Percentiles rank a stretch among this genome's conserved stretches.
phyloP scores from a whole-genome alignment of 108 stramenopile species.

The Halocafeteria seosinensis region DNA sequence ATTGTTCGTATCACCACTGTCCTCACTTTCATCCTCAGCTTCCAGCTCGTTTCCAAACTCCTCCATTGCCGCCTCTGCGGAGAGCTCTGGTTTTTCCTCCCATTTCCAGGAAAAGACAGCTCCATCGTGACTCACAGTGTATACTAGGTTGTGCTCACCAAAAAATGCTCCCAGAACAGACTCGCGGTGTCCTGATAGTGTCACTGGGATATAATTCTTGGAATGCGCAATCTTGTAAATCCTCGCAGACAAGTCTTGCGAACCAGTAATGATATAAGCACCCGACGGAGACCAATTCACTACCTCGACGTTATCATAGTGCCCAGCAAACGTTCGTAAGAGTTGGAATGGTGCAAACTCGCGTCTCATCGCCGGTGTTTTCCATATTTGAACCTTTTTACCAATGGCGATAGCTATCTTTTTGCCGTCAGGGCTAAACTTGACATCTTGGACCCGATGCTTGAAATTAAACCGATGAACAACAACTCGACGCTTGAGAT shows the following conservation, averaged over 20 bases:
- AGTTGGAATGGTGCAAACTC: conserved; percentile 79
- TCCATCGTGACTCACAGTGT: conserved; percentile 67
- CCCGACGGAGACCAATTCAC: conserved; percentile 74
- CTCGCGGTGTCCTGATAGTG: conserved; percentile 60
- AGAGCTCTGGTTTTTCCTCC: no score
- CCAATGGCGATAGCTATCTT: conserved; percentile 73
- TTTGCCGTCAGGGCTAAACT: conserved; percentile 63
- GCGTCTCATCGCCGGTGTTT: conserved; percentile 52
- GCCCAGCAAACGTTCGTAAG: conserved; percentile 69
- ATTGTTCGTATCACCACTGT: background rate
- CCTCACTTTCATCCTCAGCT: background rate
- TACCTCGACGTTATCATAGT: conserved; percentile 54
- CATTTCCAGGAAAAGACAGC: conserved; percentile 71
- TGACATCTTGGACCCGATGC: conserved; percentile 49
- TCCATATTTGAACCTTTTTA: conserved; percentile 80
- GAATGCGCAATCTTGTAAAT: conserved; percentile 69
- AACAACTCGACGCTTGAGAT: conserved; percentile 53
- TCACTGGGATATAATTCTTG: conserved; percentile 50
- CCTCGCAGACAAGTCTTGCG: conserved; percentile 59
- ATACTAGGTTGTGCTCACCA: conserved; percentile 21
- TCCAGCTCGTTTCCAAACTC: background rate
- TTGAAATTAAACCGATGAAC: conserved; percentile 81
- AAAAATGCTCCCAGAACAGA: conserved; percentile 55
- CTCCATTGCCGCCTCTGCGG: background rate
- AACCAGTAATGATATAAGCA: conserved; percentile 54